Conservation (phyloP, 2,329 filamentous ascomycete genomes). For the Metarhizium guizhouense region DNA sequence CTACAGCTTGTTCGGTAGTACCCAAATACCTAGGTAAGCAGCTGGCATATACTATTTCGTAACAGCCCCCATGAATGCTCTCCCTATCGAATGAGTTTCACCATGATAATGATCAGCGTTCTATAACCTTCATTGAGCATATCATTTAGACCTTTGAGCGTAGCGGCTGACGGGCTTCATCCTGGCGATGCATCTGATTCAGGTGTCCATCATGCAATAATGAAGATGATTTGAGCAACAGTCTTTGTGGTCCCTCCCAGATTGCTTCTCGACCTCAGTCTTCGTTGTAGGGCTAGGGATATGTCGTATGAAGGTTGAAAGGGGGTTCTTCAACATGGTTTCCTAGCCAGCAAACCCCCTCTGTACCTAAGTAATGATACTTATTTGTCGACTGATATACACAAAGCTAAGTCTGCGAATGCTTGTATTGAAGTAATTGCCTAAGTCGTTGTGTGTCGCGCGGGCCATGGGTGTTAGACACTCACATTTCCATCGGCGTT, state of each 20-base stretch:
- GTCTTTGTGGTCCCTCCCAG: neutral
- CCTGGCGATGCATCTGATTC: neutral
- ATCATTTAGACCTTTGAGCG: neutral
- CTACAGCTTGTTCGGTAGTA: neutral
- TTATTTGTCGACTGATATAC: neutral
- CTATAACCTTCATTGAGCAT: too few species aligned
- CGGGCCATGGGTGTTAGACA: neutral
- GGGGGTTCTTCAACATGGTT: too few species aligned
- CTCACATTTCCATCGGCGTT: conserved; percentile 43
- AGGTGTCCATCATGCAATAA: neutral
- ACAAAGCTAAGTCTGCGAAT: neutral
- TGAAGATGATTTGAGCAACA: neutral
- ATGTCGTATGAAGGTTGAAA: neutral
- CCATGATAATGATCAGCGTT: neutral
- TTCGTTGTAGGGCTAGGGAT: neutral
- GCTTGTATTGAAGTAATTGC: neutral
- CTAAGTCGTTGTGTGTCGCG: neutral
- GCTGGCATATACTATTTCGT: neutral
- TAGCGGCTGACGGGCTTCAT: neutral
- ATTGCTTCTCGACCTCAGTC: neutral
- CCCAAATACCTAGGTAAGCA: neutral
- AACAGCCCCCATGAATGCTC: neutral
- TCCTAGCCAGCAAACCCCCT: too few species aligned
- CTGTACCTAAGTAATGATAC: neutral
- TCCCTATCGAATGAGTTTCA: neutral